phyloP scores from a whole-genome alignment of 495 filamentous ascomycete species.

The Xylona heveae region DNA sequence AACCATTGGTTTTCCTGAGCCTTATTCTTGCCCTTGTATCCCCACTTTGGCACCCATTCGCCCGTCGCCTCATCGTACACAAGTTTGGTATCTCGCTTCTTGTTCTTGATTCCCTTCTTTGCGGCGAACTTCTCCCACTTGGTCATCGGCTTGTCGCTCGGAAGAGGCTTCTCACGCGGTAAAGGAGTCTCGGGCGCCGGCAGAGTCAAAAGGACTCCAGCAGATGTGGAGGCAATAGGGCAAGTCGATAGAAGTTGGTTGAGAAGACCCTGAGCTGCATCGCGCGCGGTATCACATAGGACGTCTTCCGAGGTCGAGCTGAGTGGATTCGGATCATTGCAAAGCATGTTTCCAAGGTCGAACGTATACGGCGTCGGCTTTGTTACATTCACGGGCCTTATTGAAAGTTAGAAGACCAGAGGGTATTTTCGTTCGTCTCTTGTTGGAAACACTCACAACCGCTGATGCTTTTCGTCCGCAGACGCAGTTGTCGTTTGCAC shows the following conservation, averaged over 20 bases:
- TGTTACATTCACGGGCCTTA: conserved; percentile 42
- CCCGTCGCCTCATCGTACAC: conserved; percentile 67
- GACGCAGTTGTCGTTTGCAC: too few species aligned
- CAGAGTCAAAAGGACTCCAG: conserved; percentile 55
- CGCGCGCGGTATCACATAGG: conserved; percentile 51
- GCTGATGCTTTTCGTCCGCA: too few species aligned
- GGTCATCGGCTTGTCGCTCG: conserved; percentile 55
- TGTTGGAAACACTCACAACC: too few species aligned
- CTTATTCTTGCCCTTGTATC: conserved; percentile 85
- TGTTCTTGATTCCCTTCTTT: conserved; percentile 83
- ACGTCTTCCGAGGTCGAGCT: conserved; percentile 24
- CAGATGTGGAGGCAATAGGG: conserved; percentile 41
- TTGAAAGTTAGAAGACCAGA: too few species aligned
- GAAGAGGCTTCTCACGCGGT: conserved; percentile 80
- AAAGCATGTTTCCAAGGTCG: conserved; percentile 72
- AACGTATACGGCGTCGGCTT: conserved; percentile 82
- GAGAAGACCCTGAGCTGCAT: conserved; percentile 71
- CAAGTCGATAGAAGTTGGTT: conserved; percentile 76
- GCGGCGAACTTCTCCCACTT: conserved; percentile 90
- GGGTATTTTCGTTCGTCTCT: too few species aligned
- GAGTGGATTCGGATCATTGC: conserved; percentile 65
- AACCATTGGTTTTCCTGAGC: conserved; percentile 57
- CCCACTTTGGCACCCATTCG: conserved; percentile 85
- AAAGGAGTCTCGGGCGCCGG: conserved; percentile 43
- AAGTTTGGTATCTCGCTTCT: conserved; percentile 50